phyloP scores from a whole-genome alignment of 331 rosid species.

The Dryas integrifolia region DNA sequence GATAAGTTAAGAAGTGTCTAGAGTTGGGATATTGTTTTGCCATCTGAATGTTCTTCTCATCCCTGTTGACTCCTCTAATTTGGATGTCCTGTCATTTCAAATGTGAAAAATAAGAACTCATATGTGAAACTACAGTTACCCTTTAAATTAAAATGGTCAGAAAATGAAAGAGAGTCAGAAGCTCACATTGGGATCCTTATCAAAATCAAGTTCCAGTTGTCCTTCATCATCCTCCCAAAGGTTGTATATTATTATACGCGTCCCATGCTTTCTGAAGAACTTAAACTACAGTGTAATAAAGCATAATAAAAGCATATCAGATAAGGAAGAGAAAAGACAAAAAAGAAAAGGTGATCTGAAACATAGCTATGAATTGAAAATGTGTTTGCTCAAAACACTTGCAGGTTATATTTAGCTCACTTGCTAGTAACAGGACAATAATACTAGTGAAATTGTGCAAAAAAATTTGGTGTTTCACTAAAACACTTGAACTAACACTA shows the following conservation, averaged over 20 bases:
- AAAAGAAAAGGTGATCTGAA: neutral
- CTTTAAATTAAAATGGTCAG: neutral
- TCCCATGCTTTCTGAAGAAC: slow-evolving; percentile 30
- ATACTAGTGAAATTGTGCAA: neutral
- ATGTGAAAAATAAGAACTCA: neutral
- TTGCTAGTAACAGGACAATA: neutral
- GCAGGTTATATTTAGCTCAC: neutral
- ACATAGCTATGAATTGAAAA: neutral
- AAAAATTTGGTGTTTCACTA: neutral
- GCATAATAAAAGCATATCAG: neutral
- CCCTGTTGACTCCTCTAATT: slow-evolving; percentile 37
- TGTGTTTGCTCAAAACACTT: neutral
- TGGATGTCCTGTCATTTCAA: slow-evolving; percentile 39
- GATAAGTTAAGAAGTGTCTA: slow-evolving; percentile 38
- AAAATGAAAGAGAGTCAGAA: neutral
- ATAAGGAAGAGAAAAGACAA: neutral
- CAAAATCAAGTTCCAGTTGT: slow-evolving; percentile 42
- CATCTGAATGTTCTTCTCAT: slow-evolving; percentile 37
- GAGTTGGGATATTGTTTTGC: slow-evolving; percentile 32
- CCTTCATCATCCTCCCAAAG: slow-evolving; percentile 48
- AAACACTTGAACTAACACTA: neutral
- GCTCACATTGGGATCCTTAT: slow-evolving; percentile 33
- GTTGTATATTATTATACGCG: slow-evolving; percentile 38
- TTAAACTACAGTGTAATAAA: slow-evolving; percentile 26
- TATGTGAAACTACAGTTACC: neutral